These are phyloP conservation scores for Diaporthe sp. DNA, from an alignment of 2,329 filamentous ascomycete genomes.

Conservation along the genomic window DNA sequence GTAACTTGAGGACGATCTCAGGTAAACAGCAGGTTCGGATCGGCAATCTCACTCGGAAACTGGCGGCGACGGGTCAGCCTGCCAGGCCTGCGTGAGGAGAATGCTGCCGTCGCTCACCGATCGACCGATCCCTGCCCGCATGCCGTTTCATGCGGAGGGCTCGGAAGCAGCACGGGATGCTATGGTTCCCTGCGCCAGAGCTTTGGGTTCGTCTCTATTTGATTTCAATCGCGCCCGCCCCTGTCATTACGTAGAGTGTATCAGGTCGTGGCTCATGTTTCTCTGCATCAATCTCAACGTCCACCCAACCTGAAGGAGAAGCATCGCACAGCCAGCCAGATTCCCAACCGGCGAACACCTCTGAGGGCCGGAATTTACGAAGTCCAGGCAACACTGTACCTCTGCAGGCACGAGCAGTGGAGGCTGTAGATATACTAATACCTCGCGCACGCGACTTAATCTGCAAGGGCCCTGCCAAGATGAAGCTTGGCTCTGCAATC, in stretches of 20 bases:
- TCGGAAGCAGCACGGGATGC: slow-evolving; percentile 12
- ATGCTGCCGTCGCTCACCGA: not conserved
- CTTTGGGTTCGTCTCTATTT: slow-evolving; percentile 32
- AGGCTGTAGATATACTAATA: not conserved
- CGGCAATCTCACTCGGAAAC: not conserved
- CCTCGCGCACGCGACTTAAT: not conserved
- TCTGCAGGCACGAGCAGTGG: not conserved
- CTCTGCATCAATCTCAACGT: not conserved
- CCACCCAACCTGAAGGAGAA: not conserved
- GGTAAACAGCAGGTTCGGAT: not conserved
- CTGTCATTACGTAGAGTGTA: not conserved
- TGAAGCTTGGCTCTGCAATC: slow-evolving; percentile 20
- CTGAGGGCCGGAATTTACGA: not conserved
- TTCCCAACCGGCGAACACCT: not conserved
- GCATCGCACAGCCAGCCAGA: not conserved
- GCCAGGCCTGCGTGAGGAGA: not conserved
- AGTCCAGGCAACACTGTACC: not conserved
- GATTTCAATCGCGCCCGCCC: not conserved
- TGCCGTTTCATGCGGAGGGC: slow-evolving; percentile 16
- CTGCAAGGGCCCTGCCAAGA: slow-evolving; percentile 20
- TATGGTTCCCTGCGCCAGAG: slow-evolving; percentile 20
- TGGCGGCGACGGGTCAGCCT: not conserved
- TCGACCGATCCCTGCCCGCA: slow-evolving; percentile 24
- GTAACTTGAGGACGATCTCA: not conserved
- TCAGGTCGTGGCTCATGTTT: not conserved